Evolutionary conservation across 1,284 basidiomycete species (phyloP).

Genomic region (Flammula alnicola): DNA sequence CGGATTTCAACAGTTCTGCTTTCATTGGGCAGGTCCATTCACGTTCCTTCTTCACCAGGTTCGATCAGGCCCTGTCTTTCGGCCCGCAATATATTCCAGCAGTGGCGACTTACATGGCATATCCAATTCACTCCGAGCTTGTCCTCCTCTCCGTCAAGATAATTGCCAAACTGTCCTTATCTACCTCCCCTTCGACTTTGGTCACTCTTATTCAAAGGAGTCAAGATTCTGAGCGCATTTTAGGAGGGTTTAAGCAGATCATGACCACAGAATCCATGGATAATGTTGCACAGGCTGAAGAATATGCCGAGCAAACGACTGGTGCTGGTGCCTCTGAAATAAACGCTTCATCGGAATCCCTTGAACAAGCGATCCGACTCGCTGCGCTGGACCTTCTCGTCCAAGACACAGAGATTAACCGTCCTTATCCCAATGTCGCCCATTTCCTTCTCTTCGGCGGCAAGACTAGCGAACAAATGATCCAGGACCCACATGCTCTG

Average conservation of each 20-base stretch:
- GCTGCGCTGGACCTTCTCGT: constrained; percentile 89
- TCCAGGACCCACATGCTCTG: constrained; percentile 78
- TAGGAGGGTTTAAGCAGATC: constrained; percentile 77
- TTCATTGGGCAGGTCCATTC: constrained; percentile 59
- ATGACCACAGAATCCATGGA: constrained; percentile 67
- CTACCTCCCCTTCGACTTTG: constrained; percentile 67
- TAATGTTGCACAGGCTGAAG: constrained; percentile 63
- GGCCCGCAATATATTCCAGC: constrained; percentile 79
- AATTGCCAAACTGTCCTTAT: constrained; percentile 68
- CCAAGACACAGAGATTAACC: constrained; percentile 69
- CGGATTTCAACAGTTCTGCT: constrained; percentile 58
- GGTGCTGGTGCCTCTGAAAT: constrained; percentile 71
- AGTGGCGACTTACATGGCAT: constrained; percentile 83
- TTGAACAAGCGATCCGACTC: constrained; percentile 75
- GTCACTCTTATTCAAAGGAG: constrained; percentile 84
- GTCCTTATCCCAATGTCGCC: constrained; percentile 83
- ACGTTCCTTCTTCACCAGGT: constrained; percentile 71
- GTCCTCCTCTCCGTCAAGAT: constrained; percentile 84
- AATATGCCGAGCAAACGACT: constrained; percentile 61
- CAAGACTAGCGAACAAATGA: constrained; percentile 54
- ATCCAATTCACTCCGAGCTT: constrained; percentile 73
- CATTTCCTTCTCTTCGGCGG: constrained; percentile 88
- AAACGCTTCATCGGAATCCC: constrained; percentile 46
- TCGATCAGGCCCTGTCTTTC: constrained; percentile 86
- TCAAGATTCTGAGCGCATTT: constrained; percentile 85